phyloP scores from a whole-genome alignment of 208 protist genomes.

The Leishmania arabica region DNA sequence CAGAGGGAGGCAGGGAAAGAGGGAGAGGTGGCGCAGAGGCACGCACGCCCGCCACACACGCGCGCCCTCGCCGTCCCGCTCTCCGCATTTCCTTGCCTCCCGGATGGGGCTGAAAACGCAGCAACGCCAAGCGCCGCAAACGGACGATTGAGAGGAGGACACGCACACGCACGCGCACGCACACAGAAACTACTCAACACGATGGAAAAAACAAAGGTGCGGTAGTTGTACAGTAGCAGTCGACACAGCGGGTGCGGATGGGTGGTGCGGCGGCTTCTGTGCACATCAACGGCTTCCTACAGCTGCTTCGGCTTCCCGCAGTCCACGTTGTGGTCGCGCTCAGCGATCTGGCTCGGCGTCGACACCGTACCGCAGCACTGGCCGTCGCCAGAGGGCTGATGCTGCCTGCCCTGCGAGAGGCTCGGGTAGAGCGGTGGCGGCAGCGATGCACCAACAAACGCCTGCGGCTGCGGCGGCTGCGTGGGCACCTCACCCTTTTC shows the following conservation, averaged over 20 bases:
- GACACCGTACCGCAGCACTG: constrained; percentile 11
- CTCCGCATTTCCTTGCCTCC: no score
- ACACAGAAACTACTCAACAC: neutral
- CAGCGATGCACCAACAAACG: constrained; percentile 21
- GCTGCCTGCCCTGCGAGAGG: neutral
- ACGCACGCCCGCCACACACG: neutral
- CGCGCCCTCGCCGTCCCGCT: neutral
- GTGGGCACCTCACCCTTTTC: constrained; percentile 17
- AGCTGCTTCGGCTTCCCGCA: constrained; percentile 20
- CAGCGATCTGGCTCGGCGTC: neutral
- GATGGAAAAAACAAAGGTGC: neutral
- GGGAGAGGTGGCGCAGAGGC: neutral
- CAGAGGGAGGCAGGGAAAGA: neutral
- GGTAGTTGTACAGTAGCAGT: neutral
- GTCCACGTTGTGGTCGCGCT: constrained; percentile 12
- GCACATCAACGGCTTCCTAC: neutral
- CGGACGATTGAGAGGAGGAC: no score
- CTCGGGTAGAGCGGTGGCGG: constrained; percentile 27
- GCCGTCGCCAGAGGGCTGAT: neutral
- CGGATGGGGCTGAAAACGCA: no score
- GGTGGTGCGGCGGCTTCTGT: neutral
- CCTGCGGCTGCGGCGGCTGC: constrained; percentile 28
- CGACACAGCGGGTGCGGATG: neutral
- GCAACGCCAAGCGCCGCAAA: no score
- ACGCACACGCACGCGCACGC: neutral